These are phyloP conservation scores for Perilla frutescens DNA, from an alignment of 257 asterid species.

Conservation along the genomic window DNA sequence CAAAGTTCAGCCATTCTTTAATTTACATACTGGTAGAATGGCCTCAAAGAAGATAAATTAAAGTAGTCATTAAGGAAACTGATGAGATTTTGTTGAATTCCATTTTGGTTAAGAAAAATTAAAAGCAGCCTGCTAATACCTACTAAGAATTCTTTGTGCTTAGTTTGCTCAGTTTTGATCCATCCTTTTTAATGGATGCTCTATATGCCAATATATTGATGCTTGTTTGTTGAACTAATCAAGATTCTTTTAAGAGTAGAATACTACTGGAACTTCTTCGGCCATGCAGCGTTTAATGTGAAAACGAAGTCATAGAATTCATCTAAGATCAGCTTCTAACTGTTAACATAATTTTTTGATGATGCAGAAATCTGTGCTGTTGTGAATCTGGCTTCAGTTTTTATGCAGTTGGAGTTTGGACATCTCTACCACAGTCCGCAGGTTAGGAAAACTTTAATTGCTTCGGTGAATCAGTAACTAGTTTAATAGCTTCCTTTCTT, in stretches of 20 bases:
- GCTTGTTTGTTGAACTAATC: conserved; percentile 20
- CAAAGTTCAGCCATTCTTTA: conserved; percentile 3
- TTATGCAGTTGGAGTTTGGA: conserved; percentile 3
- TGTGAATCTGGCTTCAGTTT: conserved; percentile 17
- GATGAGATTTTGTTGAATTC: background rate
- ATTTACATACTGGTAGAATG: background rate
- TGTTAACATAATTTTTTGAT: conserved; percentile 12
- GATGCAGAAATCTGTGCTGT: conserved; percentile 30
- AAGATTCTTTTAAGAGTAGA: background rate
- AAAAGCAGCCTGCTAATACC: too few species aligned
- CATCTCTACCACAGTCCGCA: background rate
- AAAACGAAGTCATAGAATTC: background rate
- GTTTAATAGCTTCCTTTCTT: too few species aligned
- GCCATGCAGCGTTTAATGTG: background rate
- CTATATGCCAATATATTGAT: background rate
- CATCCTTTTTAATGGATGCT: background rate
- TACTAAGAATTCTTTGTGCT: too few species aligned
- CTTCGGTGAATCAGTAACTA: too few species aligned
- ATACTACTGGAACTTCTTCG: conserved; percentile 17
- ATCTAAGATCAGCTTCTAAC: background rate
- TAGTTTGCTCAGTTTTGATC: background rate
- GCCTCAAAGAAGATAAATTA: background rate
- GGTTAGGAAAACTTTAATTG: background rate
- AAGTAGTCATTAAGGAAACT: conserved; percentile 20
- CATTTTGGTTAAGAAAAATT: too few species aligned